Evolutionary conservation across 768 basidiomycete species (phyloP), one percentile per base, ranked within the genome.

Genomic region (Pleurotus pulmonarius): DNA sequence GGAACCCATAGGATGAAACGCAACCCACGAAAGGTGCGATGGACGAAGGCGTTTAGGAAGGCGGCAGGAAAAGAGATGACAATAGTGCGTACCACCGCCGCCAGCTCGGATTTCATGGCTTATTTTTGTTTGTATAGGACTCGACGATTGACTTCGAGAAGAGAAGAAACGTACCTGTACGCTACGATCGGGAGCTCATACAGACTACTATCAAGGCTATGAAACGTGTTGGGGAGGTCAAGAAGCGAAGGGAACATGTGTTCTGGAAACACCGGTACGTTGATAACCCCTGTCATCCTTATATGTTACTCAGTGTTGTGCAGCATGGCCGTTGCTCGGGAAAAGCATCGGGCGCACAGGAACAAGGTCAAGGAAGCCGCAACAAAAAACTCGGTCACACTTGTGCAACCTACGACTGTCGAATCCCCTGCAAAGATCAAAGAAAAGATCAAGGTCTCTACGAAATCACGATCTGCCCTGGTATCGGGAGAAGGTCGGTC

Each of bases 61-160:
- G 94, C 97, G 16, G 92, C 95, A 49, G 97, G 97, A 52, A 99
- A 98, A 76, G 97, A 99, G 76, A 99, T 99, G 97, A 95, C 92
- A 4, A 90, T 99, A 66, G 95, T 95, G 67, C 69, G 90, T 73
- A 12, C 18, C 12, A 56, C 25, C 25, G n/a, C 40, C 37, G 20
- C 29, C 20, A 12, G 20, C 40, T 11, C 29, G 47, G 46, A 45
- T 44, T 45, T 34, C 13, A 1, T n/a, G 2, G 39, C 41, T 55
- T 46, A 55, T 34, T 41, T 34, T 34, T 41, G 29, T 49, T 37
- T 29, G 15, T 12, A 4, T 60, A 98, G 96, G 97, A 99, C 75
- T 91, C 94, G 2, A 98, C 96, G 3, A 94, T 98, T 69, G 94
- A 96, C 65, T 99, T 99, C 71, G 97, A 99, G 80, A 99, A 99